A percentile compares a stretch with the other conserved stretches of the same genome.
Evolutionary conservation across 805 yeast species (phyloP).

Genomic region (Metschnikowia colocasiae): DNA sequence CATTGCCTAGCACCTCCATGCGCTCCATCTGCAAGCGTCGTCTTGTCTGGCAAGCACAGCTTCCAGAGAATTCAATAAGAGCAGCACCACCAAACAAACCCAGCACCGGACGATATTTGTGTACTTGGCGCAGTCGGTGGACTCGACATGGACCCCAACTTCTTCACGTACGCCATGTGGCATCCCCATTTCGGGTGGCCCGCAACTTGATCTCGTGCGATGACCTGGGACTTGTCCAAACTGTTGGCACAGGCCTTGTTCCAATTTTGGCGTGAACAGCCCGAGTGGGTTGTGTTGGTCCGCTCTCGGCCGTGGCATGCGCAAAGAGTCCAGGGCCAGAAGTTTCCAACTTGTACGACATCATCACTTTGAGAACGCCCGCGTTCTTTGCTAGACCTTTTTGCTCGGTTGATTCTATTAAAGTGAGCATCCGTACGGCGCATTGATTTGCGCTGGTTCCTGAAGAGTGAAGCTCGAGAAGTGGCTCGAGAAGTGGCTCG

Average conservation of each 20-base stretch:
- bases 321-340: conserved; percentile 54
- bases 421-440: conserved; percentile 46
- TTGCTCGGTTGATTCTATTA: conserved; percentile 28
- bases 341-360: conserved; percentile 52
- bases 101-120: no score
- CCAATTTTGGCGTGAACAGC: conserved; percentile 33
- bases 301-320: conserved; percentile 47
- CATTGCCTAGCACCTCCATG: no score
- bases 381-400: conserved; percentile 32
- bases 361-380: conserved; percentile 37
- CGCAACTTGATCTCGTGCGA: conserved; percentile 51
- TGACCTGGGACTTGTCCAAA: conserved; percentile 61
- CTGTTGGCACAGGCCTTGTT: conserved; percentile 35
- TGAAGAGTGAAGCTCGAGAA: conserved; percentile 53
- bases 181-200: conserved; percentile 46
- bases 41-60: no score
- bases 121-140: conserved; percentile 32
- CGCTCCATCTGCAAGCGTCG: no score
- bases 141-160: conserved; percentile 43
- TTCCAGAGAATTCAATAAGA: no score
- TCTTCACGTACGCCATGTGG: conserved; percentile 60
- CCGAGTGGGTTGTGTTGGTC: conserved; percentile 62
- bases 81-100: no score
- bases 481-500: conserved; percentile 85
- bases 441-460: conserved; percentile 48